Conservation (phyloP, 75 land plant genomes). For the Azolla pinnata region DNA sequence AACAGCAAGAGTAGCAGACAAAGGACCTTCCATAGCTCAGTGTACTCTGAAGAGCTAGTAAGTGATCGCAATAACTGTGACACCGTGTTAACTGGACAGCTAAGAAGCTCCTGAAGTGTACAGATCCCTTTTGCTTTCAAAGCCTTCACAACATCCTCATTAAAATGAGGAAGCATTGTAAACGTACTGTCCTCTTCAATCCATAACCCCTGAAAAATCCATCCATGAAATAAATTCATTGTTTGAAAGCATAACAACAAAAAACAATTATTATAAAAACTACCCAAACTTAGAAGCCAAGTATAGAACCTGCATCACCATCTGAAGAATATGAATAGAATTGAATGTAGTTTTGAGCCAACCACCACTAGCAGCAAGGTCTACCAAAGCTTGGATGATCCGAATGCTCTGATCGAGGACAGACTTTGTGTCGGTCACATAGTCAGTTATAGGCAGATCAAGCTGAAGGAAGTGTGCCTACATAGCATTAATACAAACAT, state of each 20-base stretch:
- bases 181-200: slow-evolving; percentile 43
- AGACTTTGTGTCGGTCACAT: slow-evolving; percentile 91
- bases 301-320: slow-evolving; percentile 85
- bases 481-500: too few relatives aligned
- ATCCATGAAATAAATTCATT: too few relatives aligned
- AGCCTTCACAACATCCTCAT: slow-evolving; percentile 24
- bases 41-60: slow-evolving; percentile 1
- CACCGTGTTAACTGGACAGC: slow-evolving; percentile 29
- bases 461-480: slow-evolving; percentile 92
- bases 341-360: slow-evolving; percentile 80
- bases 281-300: neutral
- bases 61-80: slow-evolving; percentile 30
- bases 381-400: slow-evolving; percentile 95
- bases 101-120: slow-evolving; percentile 42
- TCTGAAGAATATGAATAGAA: slow-evolving; percentile 88
- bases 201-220: slow-evolving; percentile 63
- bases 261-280: neutral
- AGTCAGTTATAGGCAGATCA: slow-evolving; percentile 84
- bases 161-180: slow-evolving; percentile 78
- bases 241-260: too few relatives aligned
- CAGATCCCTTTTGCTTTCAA: slow-evolving; percentile 37
- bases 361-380: slow-evolving; percentile 95
- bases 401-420: slow-evolving; percentile 97
- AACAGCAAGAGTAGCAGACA: too few relatives aligned
- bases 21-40: slow-evolving; percentile 6